Base-by-base conservation (phyloP, 371 early-diverging fungal species). In the Mucor plumbeus region DNA sequence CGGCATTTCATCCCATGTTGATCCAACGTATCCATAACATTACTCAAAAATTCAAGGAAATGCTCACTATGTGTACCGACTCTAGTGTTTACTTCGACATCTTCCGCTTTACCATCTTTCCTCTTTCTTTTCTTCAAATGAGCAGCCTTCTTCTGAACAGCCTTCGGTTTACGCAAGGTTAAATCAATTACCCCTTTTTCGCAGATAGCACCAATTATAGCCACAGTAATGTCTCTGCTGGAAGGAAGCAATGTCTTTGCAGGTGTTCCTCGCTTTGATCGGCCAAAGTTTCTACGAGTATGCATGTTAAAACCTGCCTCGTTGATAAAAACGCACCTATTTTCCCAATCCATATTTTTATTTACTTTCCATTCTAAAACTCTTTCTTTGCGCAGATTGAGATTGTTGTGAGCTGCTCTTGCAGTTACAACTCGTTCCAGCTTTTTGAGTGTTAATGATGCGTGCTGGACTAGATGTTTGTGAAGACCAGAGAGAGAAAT, bases 1-100 rank as follows among this genome's bases (percentile, higher is more conserved):
- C 35, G 35, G 13, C 63, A 58, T 35, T 68, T 68, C 63, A 68
- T 62, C 21, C 43, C 53, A 58, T 47, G 19, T 53, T 53, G 34
- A 53, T 68, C 63, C 54, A 68, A 59, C 15, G 54, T 56, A 68
- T 63, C 68, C 68, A 68, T 63, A 47, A 56, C 64, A 43, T 31
- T 17, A 56, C 2, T 15, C 41, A 64, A 56, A 61, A 55, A 54
- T 48, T n/a, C n/a, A n/a, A n/a, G n/a, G n/a, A n/a, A n/a, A n/a
- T n/a, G n/a, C n/a, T n/a, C n/a, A n/a, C n/a, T n/a, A n/a, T n/a
- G n/a, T n/a, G n/a, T n/a, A n/a, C n/a, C n/a, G n/a, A n/a, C n/a
- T n/a, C n/a, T n/a, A n/a, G n/a, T n/a, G n/a, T n/a, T n/a, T n/a
- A n/a, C n/a, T n/a, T n/a, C n/a, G n/a, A n/a, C n/a, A n/a, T n/a